phyloP scores from a whole-genome alignment of 1,139 yeast genomes.

The Arxiozyma heterogenica region DNA sequence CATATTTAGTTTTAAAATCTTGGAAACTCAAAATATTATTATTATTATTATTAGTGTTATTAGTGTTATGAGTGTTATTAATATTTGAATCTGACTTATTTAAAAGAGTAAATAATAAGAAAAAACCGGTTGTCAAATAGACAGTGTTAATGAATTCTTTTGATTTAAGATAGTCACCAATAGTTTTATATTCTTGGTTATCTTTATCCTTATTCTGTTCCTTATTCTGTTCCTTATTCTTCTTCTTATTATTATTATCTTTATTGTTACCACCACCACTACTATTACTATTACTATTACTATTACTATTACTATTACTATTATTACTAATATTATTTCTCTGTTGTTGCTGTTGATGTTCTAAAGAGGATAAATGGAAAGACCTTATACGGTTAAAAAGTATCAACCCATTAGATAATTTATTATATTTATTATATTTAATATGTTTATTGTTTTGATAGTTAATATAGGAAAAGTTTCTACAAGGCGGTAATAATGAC shows the following conservation, averaged over 20 bases:
- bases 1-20: constrained; percentile 74
- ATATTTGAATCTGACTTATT: not conserved
- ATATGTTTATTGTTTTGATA: too few species aligned
- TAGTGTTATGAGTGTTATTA: not conserved
- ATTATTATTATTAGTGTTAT: constrained; percentile 12
- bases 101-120: constrained; percentile 31
- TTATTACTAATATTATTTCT: constrained; percentile 8
- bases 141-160: constrained; percentile 34
- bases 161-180: constrained; percentile 33
- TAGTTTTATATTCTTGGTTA: constrained; percentile 23
- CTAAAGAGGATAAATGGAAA: not conserved
- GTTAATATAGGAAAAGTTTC: too few species aligned
- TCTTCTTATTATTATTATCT: constrained; percentile 8
- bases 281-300: constrained; percentile 10
- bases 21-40: constrained; percentile 64
- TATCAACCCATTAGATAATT: not conserved
- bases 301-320: constrained; percentile 7
- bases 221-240: constrained; percentile 4
- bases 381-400: not conserved
- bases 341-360: not conserved
- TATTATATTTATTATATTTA: too few species aligned
- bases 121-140: constrained; percentile 33
- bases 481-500: too few species aligned
- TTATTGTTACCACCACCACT: constrained; percentile 10
- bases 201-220: constrained; percentile 21